Percentiles rank a stretch among this genome's conserved stretches.
Conservation (phyloP, 2,329 filamentous ascomycete species). For the Trichoderma aggressivum region DNA sequence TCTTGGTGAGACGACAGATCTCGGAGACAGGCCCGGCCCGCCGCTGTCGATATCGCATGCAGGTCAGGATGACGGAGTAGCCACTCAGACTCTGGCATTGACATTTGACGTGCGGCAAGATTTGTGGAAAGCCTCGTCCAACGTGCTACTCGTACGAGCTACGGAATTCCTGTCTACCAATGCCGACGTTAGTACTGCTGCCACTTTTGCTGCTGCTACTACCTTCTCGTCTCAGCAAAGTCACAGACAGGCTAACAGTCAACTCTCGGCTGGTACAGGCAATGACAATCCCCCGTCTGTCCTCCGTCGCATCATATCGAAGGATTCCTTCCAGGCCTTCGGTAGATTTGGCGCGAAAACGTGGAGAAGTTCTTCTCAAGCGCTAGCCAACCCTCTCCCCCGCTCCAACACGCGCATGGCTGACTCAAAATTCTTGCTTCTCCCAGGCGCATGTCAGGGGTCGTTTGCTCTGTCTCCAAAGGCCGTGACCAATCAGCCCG, state of each 20-base stretch:
- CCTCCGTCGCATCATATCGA: not conserved
- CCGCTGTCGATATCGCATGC: not conserved
- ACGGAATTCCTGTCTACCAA: not conserved
- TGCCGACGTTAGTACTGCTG: not conserved
- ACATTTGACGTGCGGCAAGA: not conserved
- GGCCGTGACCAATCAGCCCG: slow-evolving; percentile 9
- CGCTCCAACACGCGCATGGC: not conserved
- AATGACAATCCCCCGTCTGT: not conserved
- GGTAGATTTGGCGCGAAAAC: slow-evolving; percentile 4
- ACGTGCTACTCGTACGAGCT: not conserved
- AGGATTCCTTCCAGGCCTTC: slow-evolving; percentile 5
- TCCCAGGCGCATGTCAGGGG: not conserved
- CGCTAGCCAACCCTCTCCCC: slow-evolving; percentile 1
- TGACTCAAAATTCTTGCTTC: not conserved
- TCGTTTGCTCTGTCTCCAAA: not conserved
- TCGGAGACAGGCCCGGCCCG: slow-evolving; percentile 6
- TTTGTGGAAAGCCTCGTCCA: not conserved
- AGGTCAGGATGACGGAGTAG: not conserved
- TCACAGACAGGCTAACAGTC: not conserved
- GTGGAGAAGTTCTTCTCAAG: slow-evolving; percentile 8
- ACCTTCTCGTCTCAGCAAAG: not conserved
- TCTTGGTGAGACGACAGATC: not conserved
- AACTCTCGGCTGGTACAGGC: not conserved
- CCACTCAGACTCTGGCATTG: not conserved
- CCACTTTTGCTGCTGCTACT: not conserved